Conservation (phyloP, 140 eudicot species). For the Flaveria floridana region DNA sequence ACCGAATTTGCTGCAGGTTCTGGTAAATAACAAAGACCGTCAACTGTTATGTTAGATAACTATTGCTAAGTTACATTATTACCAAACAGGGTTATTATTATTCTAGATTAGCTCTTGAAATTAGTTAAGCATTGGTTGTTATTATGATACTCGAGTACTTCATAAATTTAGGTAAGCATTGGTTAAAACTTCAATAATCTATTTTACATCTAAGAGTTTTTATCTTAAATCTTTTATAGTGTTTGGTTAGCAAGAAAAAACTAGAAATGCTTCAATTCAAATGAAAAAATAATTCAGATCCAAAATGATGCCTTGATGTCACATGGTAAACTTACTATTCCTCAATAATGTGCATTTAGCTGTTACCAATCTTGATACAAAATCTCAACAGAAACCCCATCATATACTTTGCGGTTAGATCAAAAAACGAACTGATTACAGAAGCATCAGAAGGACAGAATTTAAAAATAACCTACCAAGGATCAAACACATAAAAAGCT, state of each 20-base stretch:
- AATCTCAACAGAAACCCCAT: constrained; percentile 8
- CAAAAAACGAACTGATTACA: neutral
- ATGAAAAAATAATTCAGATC: neutral
- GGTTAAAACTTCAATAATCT: neutral
- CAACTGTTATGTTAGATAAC: neutral
- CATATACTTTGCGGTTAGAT: neutral
- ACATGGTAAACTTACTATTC: neutral
- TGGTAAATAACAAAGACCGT: neutral
- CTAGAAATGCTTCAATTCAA: neutral
- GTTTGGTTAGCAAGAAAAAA: neutral
- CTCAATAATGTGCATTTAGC: neutral
- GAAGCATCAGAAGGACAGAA: constrained; percentile 1
- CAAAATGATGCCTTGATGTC: neutral
- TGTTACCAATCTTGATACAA: neutral
- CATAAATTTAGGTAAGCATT: neutral
- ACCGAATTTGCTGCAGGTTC: neutral
- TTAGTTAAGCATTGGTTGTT: neutral
- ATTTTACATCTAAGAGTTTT: neutral
- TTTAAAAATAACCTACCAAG: neutral
- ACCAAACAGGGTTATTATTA: no score
- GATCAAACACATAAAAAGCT: constrained; percentile 10
- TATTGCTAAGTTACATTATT: no score
- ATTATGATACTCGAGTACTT: neutral
- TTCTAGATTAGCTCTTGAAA: no score
- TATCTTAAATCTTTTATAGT: neutral